Percentiles rank a stretch among this genome's conserved stretches.
phyloP scores from a whole-genome alignment of 2,329 filamentous ascomycete species.

The Furcasterigmium sp. region DNA sequence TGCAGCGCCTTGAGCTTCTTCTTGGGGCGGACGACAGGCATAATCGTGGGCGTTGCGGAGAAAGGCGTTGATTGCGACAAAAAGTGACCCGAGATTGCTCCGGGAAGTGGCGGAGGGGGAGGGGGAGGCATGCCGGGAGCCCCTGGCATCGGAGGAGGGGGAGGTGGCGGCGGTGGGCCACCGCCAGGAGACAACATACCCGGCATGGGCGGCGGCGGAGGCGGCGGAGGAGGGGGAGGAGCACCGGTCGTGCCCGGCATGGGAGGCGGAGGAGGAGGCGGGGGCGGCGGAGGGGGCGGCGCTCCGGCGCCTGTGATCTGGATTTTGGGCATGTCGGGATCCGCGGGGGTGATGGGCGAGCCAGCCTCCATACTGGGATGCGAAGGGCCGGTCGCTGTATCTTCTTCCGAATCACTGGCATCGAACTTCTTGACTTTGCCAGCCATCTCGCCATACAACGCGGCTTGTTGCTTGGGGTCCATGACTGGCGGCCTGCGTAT shows the following conservation, averaged over 20 bases:
- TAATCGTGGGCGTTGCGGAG: conserved; percentile 48
- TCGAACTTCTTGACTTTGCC: conserved; percentile 70
- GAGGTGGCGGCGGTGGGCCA: conserved; percentile 29
- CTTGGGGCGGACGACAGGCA: conserved; percentile 84
- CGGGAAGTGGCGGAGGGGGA: conserved; percentile 61
- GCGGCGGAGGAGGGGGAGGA: conserved; percentile 44
- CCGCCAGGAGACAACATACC: conserved; percentile 18
- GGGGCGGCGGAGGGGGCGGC: conserved; percentile 30
- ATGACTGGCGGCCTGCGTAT: conserved; percentile 69
- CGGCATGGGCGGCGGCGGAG: conserved; percentile 35
- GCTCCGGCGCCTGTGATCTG: conserved; percentile 43
- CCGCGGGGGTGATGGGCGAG: conserved; percentile 61
- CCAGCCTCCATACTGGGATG: conserved; percentile 70
- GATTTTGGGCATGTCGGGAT: conserved; percentile 55
- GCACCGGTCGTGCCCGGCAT: conserved; percentile 40
- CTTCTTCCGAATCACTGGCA: conserved; percentile 68
- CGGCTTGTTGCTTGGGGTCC: conserved; percentile 61
- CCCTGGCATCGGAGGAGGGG: conserved; percentile 36
- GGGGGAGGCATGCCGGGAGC: conserved; percentile 38
- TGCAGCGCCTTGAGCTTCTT: conserved; percentile 99
- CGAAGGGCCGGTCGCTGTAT: conserved; percentile 68
- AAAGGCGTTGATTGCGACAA: conserved; percentile 57
- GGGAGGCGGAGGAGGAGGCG: conserved; percentile 35
- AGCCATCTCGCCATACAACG: conserved; percentile 63
- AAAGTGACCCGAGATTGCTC: conserved; percentile 70